Conservation (phyloP, 352 stramenopile species). For the Pythium chondricola region DNA sequence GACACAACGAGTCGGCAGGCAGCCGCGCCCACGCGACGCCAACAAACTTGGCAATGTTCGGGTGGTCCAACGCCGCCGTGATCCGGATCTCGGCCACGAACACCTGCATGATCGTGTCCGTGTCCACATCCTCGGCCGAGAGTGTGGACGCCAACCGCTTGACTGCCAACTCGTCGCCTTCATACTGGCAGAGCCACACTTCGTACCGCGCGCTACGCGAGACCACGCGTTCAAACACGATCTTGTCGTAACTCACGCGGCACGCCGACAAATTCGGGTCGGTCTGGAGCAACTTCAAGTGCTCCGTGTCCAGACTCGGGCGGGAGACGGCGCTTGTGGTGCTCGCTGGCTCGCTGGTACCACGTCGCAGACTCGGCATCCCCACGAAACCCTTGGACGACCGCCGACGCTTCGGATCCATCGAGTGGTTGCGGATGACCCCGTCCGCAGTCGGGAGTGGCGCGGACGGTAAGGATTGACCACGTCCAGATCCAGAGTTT, state of each 20-base stretch:
- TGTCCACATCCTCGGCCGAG: slow-evolving; percentile 10
- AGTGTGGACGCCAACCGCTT: slow-evolving; percentile 25
- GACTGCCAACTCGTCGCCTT: slow-evolving; percentile 29
- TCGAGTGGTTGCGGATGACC: too few species aligned
- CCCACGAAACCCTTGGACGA: slow-evolving; percentile 13
- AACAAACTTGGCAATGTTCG: slow-evolving; percentile 42
- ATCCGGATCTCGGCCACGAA: slow-evolving; percentile 37
- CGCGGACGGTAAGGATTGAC: too few species aligned
- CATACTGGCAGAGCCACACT: slow-evolving; percentile 44
- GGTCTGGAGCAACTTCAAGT: slow-evolving; percentile 22
- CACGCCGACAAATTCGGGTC: slow-evolving; percentile 19
- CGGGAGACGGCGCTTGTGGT: slow-evolving; percentile 1
- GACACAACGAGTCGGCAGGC: slow-evolving; percentile 20
- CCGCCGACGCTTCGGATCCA: too few species aligned
- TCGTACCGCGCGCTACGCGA: slow-evolving; percentile 23
- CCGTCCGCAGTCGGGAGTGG: too few species aligned
- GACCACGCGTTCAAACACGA: slow-evolving; percentile 22
- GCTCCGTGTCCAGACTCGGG: slow-evolving; percentile 19
- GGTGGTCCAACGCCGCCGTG: slow-evolving; percentile 36
- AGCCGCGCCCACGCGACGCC: slow-evolving; percentile 41
- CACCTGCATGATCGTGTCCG: slow-evolving; percentile 11
- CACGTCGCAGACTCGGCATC: slow-evolving; percentile 16
- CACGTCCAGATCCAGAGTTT: too few species aligned
- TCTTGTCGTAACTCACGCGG: slow-evolving; percentile 24
- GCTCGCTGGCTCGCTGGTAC: slow-evolving; percentile 15